phyloP scores from a whole-genome alignment of 148 eudicot species.

The Rhododendron molle region DNA sequence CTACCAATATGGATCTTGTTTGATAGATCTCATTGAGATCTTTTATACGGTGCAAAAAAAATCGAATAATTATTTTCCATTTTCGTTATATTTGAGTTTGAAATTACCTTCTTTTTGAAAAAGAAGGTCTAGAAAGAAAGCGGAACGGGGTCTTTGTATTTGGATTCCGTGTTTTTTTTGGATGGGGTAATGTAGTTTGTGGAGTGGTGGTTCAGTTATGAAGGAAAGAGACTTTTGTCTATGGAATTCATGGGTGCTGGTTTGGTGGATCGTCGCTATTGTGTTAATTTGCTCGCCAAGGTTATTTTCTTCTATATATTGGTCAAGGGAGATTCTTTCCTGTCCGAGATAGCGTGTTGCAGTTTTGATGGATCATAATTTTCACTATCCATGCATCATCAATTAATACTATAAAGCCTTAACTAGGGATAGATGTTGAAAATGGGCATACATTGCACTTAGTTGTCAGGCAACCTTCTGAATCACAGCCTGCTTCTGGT shows the following conservation, averaged over 20 bases:
- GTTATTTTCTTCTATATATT: not conserved
- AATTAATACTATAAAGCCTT: slow-evolving; percentile 22
- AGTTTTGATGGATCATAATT: not conserved
- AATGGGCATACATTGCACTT: slow-evolving; percentile 88
- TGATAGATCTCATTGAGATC: too few relatives aligned
- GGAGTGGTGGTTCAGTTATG: not conserved
- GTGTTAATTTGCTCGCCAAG: not conserved
- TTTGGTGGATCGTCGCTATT: not conserved
- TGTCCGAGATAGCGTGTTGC: not conserved
- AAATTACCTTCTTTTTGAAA: too few relatives aligned
- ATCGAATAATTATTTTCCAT: too few relatives aligned
- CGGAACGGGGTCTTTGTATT: too few relatives aligned
- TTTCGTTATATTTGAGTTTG: too few relatives aligned
- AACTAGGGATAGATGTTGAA: slow-evolving; percentile 61
- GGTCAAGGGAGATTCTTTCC: not conserved
- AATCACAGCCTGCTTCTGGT: slow-evolving; percentile 52
- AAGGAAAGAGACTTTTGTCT: not conserved
- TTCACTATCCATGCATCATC: not conserved
- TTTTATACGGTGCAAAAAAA: too few relatives aligned
- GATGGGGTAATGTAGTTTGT: slow-evolving; percentile 1
- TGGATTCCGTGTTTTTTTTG: not conserved
- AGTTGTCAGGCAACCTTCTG: slow-evolving; percentile 78
- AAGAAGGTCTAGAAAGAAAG: too few relatives aligned
- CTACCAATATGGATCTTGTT: too few relatives aligned
- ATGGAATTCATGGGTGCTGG: not conserved